Evolutionary conservation across 139 green algal genomes (phyloP).

Genomic region (Auxenochlorella protothecoides): DNA sequence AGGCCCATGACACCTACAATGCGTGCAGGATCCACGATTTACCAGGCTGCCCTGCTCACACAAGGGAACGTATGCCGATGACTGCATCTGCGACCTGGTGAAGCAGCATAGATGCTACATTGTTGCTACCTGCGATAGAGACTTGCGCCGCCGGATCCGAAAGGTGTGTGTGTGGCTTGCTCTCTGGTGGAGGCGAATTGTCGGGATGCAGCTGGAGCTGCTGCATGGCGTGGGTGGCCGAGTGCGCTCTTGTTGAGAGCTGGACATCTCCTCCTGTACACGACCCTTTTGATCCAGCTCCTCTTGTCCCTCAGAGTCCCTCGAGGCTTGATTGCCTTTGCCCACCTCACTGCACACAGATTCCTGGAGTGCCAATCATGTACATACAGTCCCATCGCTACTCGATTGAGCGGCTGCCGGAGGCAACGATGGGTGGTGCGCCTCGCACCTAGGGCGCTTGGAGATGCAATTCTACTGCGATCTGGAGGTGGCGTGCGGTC

Average conservation of each 20-base stretch:
- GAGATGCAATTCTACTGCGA: too few relatives aligned
- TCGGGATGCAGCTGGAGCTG: too few relatives aligned
- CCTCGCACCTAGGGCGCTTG: too few relatives aligned
- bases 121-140: constrained; percentile 95
- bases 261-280: too few relatives aligned
- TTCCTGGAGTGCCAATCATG: constrained; percentile 98
- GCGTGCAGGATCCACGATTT: constrained; percentile 71
- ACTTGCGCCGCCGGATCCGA: constrained; percentile 84
- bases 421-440: constrained; percentile 87
- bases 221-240: too few relatives aligned
- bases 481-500: too few relatives aligned
- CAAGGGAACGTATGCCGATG: constrained; percentile 96
- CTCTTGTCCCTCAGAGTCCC: too few relatives aligned
- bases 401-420: constrained; percentile 91
- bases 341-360: constrained; percentile 28
- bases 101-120: constrained; percentile 97
- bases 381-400: constrained; percentile 87
- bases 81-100: constrained; percentile 93
- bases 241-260: too few relatives aligned
- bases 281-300: too few relatives aligned
- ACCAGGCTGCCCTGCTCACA: constrained; percentile 90
- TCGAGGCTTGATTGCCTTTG: too few relatives aligned
- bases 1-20: neutral
- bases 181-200: too few relatives aligned
- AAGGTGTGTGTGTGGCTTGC: constrained; percentile 52